phyloP scores from a whole-genome alignment of 257 asterid genomes.

The Solanum bulbocastanum region DNA sequence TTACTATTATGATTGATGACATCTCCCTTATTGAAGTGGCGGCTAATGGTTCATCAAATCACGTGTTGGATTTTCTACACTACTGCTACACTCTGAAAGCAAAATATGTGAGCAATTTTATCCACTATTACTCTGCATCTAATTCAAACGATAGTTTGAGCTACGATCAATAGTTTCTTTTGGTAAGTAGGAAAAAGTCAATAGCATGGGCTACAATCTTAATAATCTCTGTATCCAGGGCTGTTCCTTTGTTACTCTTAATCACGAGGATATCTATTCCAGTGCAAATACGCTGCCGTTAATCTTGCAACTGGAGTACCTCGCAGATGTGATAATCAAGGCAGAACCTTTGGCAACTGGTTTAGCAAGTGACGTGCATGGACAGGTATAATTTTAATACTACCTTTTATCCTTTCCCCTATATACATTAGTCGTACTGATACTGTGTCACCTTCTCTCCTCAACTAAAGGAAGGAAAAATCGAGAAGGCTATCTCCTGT shows the following conservation, averaged over 20 bases:
- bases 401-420: background rate
- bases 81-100: conserved; percentile 63
- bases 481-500: background rate
- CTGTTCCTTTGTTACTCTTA: conserved; percentile 58
- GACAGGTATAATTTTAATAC: conserved; percentile 50
- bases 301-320: conserved; percentile 56
- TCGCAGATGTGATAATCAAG: conserved; percentile 65
- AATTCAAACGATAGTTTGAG: background rate
- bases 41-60: conserved; percentile 51
- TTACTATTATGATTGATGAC: conserved; percentile 67
- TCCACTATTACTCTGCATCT: background rate
- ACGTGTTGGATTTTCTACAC: conserved; percentile 70
- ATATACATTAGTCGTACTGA: background rate
- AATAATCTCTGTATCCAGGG: conserved; percentile 32
- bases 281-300: conserved; percentile 34
- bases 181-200: background rate
- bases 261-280: conserved; percentile 74
- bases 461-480: background rate
- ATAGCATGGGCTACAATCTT: background rate
- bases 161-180: background rate
- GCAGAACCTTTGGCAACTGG: conserved; percentile 94
- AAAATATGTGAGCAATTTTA: conserved; percentile 51
- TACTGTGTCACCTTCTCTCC: background rate
- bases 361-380: conserved; percentile 86
- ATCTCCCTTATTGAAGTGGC: conserved; percentile 84